phyloP scores from a whole-genome alignment of 2,329 filamentous ascomycete species.

The Rasamsonia emersonii region DNA sequence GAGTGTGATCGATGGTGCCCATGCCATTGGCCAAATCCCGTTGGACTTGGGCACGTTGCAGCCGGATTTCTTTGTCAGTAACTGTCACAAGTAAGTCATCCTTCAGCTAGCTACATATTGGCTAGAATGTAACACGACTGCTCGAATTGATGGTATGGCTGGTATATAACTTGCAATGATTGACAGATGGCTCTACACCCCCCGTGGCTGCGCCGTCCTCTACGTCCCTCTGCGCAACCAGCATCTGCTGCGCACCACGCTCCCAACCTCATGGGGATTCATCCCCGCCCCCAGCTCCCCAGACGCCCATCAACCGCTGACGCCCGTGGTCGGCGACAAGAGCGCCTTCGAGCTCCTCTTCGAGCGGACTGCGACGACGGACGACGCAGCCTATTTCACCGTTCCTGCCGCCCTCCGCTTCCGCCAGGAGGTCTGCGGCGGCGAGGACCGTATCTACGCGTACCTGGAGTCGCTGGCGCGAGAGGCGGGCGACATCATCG shows the following conservation, averaged over 20 bases:
- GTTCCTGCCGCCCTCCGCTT: slow-evolving; percentile 64
- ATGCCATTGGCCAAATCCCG: slow-evolving; percentile 70
- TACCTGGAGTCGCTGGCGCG: slow-evolving; percentile 58
- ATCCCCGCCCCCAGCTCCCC: slow-evolving; percentile 26
- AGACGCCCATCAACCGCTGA: slow-evolving; percentile 36
- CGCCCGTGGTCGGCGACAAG: slow-evolving; percentile 38
- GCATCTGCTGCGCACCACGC: slow-evolving; percentile 59
- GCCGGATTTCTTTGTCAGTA: slow-evolving; percentile 79
- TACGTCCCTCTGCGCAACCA: slow-evolving; percentile 74
- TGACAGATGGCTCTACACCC: slow-evolving; percentile 68
- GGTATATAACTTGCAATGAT: no score
- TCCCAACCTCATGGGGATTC: slow-evolving; percentile 76
- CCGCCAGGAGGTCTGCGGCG: slow-evolving; percentile 59
- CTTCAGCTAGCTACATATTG: neutral
- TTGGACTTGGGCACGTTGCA: slow-evolving; percentile 59
- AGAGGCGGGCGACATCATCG: slow-evolving; percentile 53
- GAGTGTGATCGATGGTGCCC: slow-evolving; percentile 74
- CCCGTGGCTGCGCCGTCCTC: slow-evolving; percentile 71
- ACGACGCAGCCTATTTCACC: slow-evolving; percentile 63
- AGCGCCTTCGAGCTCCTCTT: slow-evolving; percentile 61
- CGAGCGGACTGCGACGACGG: slow-evolving; percentile 66
- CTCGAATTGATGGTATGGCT: no score
- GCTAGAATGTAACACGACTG: neutral
- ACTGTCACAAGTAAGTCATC: slow-evolving; percentile 61
- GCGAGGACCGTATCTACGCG: slow-evolving; percentile 59